Base-by-base conservation (phyloP, 257 asterid species). In the Plantago elongata region DNA sequence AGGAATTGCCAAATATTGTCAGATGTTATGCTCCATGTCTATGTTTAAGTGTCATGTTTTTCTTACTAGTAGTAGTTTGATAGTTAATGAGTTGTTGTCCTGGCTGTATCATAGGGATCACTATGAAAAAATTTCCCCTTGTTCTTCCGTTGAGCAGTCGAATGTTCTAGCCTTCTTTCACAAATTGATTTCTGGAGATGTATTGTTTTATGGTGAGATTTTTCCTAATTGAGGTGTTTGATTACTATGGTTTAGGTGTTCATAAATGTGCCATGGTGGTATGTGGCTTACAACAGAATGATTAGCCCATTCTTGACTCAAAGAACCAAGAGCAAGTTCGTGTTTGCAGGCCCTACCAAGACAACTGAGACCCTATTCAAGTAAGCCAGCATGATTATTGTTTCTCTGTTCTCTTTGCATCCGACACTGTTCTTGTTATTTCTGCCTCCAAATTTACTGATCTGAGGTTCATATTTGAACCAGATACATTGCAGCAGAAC, bases 211-310 rank as follows among this genome's bases (percentile, higher is more conserved):
- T 48, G 56, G 3, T 54, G 42, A 14, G 0, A 14, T 7, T 5
- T 11, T 9, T 13, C n/a, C 40, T 42, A 10, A 61, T 34, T 51
- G 46, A 42, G 48, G 40, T 45, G 7, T 55, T 77, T 63, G 27
- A 54, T 54, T 27, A 22, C 75, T 63, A 18, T 59, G 49, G 45
- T 7, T 64, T 77, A 91, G 98, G 93, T 91, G 71, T 86, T 88
- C 71, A 66, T 91, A 90, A 91, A 91, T 77, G 98, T 91, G 34
- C 98, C 98, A 40, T 91, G 98, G 98, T 91, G 98, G 96, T 84
- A 88, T 69, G 81, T 84, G 83, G 95, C 98, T 17, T 91, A 79
- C 85, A 84, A 89, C 59, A 86, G 86, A 63, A 78, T 92, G 97
- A 84, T 92, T 63, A 87, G 84, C 57, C 95, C 96, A 27, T 79